Evolutionary conservation across 208 protist species (phyloP).

Genomic region (Acanthamoeba comandoni): DNA sequence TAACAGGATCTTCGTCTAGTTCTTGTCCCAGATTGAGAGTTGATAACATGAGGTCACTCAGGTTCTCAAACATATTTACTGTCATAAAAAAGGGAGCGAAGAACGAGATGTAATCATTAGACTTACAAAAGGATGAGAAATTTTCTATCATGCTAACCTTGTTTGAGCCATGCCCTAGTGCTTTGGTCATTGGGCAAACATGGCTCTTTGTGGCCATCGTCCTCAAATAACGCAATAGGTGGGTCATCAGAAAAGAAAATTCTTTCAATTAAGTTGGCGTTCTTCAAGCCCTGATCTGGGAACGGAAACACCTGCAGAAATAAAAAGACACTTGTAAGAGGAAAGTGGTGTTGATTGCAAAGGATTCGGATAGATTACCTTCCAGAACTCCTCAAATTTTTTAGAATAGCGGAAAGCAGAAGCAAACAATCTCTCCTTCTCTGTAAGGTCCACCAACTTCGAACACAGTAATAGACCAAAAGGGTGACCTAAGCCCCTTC

Average conservation of each 20-base stretch:
- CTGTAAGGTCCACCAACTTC: constrained; percentile 49
- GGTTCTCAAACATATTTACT: constrained; percentile 68
- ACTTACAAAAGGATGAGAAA: background rate
- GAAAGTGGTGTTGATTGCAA: too few species aligned
- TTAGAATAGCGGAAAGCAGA: constrained; percentile 63
- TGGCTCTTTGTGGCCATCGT: background rate
- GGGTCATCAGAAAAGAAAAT: constrained; percentile 71
- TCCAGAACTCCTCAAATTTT: constrained; percentile 74
- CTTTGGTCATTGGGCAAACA: background rate
- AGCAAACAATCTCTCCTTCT: constrained; percentile 48
- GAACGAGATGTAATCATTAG: background rate
- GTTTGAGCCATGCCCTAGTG: constrained; percentile 66
- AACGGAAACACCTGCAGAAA: constrained; percentile 44
- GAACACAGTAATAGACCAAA: constrained; percentile 67
- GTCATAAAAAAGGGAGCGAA: background rate
- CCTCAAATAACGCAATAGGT: constrained; percentile 40
- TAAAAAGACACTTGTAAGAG: too few species aligned
- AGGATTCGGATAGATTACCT: background rate
- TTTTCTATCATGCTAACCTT: background rate
- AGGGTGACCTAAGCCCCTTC: constrained; percentile 45
- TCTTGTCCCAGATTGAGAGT: constrained; percentile 61
- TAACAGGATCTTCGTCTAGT: background rate
- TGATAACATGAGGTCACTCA: constrained; percentile 70
- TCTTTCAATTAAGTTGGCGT: constrained; percentile 22
- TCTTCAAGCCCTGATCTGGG: constrained; percentile 24